phyloP scores from a whole-genome alignment of 352 stramenopile species.

The Blastocystis sp. region DNA sequence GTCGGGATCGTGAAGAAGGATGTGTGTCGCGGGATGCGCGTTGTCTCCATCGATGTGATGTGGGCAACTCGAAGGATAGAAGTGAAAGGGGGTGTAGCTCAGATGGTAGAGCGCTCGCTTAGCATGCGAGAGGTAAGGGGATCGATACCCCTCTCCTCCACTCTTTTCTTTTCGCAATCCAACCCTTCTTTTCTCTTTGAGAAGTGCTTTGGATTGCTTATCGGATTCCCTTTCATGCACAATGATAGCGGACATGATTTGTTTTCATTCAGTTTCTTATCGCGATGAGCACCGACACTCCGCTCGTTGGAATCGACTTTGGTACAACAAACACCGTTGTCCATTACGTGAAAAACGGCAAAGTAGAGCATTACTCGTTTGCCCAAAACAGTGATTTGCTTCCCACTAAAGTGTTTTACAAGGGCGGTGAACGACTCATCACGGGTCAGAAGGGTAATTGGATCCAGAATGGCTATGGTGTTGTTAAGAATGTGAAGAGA shows the following conservation, averaged over 20 bases:
- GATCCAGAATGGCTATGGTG: slow-evolving; percentile 97
- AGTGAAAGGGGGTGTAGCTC: slow-evolving; percentile 65
- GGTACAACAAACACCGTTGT: slow-evolving; percentile 73
- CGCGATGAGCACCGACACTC: neutral
- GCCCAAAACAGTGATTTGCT: slow-evolving; percentile 96
- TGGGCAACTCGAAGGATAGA: neutral
- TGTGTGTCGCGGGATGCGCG: neutral
- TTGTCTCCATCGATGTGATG: neutral
- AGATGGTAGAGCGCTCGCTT: slow-evolving; percentile 70
- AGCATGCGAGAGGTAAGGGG: slow-evolving; percentile 70
- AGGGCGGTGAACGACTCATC: slow-evolving; percentile 85
- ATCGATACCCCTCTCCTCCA: slow-evolving; percentile 70
- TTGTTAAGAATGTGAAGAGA: slow-evolving; percentile 98
- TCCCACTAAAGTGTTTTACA: slow-evolving; percentile 92
- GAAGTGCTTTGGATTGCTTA: no score
- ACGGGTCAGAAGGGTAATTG: neutral
- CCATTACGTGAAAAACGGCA: slow-evolving; percentile 87
- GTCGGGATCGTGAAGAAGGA: neutral
- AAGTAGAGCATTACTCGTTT: slow-evolving; percentile 92
- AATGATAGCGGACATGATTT: no score
- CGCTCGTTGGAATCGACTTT: slow-evolving; percentile 74
- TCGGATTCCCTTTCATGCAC: no score
- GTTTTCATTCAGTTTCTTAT: neutral
- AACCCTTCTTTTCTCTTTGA: no score
- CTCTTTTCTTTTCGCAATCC: slow-evolving; percentile 55